A percentile compares a stretch with the other conserved stretches of the same genome.
These are phyloP conservation scores for Monosporascus cannonballus DNA, from an alignment of 2,329 filamentous ascomycete genomes.

Conservation along the genomic window DNA sequence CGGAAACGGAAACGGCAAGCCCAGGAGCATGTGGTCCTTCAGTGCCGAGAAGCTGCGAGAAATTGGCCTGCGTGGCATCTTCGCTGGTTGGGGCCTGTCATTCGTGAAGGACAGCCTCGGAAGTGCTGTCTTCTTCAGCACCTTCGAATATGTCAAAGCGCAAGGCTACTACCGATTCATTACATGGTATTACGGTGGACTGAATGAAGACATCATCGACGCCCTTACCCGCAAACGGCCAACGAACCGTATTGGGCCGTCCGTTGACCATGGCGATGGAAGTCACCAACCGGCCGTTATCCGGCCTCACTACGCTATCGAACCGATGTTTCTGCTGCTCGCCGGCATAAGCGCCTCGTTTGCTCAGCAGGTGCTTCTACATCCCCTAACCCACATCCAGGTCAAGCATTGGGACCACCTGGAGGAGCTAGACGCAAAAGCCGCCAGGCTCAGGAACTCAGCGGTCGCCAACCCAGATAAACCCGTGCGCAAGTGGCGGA, in stretches of 20 bases:
- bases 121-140: slow-evolving; percentile 66
- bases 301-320: slow-evolving; percentile 67
- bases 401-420: slow-evolving; percentile 67
- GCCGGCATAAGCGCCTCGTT: slow-evolving; percentile 65
- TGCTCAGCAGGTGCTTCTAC: slow-evolving; percentile 62
- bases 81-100: slow-evolving; percentile 65
- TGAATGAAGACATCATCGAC: slow-evolving; percentile 46
- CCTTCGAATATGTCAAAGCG: slow-evolving; percentile 71
- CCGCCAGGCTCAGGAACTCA: slow-evolving; percentile 37
- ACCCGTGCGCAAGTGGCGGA: slow-evolving; percentile 37
- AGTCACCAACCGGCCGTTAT: slow-evolving; percentile 43
- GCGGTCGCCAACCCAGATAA: slow-evolving; percentile 24
- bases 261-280: slow-evolving; percentile 16
- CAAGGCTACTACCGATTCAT: slow-evolving; percentile 69
- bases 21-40: slow-evolving; percentile 68
- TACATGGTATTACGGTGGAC: slow-evolving; percentile 60
- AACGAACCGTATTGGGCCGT: slow-evolving; percentile 2
- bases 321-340: slow-evolving; percentile 64
- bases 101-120: slow-evolving; percentile 66
- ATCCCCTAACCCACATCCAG: slow-evolving; percentile 66
- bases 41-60: slow-evolving; percentile 60
- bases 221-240: slow-evolving; percentile 42
- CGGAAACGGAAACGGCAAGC: slow-evolving; percentile 33
- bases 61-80: slow-evolving; percentile 66
- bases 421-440: slow-evolving; percentile 62